A percentile compares a stretch with the other conserved stretches of the same genome.
Evolutionary conservation across 2,329 filamentous ascomycete species (phyloP).

Genomic region (Ampelomyces quisqualis): DNA sequence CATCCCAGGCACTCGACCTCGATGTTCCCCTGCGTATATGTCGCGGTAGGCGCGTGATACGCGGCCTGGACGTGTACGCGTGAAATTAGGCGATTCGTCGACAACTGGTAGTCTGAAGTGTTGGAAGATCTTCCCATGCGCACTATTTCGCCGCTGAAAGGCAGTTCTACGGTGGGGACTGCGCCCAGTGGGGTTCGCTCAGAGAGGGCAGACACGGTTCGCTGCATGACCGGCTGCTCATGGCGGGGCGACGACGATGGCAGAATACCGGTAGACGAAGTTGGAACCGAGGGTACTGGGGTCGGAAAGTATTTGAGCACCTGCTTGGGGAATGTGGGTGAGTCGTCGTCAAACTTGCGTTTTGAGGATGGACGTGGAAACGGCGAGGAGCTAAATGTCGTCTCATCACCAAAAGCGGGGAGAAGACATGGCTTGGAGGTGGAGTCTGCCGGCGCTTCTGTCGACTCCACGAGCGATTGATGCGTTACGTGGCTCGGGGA

Average conservation of each 20-base stretch:
- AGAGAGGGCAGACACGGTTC: slow-evolving; percentile 61
- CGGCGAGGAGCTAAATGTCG: slow-evolving; percentile 76
- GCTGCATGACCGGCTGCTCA: slow-evolving; percentile 55
- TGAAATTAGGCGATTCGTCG: slow-evolving; percentile 87
- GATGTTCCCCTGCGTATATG: slow-evolving; percentile 72
- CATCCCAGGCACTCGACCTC: slow-evolving; percentile 91
- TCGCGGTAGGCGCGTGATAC: slow-evolving; percentile 69
- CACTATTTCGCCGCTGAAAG: slow-evolving; percentile 75
- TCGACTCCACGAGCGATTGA: slow-evolving; percentile 32
- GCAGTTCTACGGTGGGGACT: slow-evolving; percentile 79
- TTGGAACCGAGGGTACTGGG: slow-evolving; percentile 66
- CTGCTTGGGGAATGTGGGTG: slow-evolving; percentile 49
- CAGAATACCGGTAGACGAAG: slow-evolving; percentile 87
- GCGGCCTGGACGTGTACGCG: slow-evolving; percentile 88
- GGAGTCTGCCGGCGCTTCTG: slow-evolving; percentile 34
- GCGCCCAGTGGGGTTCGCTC: slow-evolving; percentile 82
- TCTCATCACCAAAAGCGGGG: slow-evolving; percentile 63
- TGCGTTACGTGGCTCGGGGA: slow-evolving; percentile 28
- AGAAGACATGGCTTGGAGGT: slow-evolving; percentile 68
- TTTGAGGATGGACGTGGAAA: slow-evolving; percentile 68
- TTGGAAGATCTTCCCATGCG: slow-evolving; percentile 92
- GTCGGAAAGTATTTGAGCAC: slow-evolving; percentile 78
- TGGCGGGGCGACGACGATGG: slow-evolving; percentile 70
- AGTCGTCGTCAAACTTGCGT: slow-evolving; percentile 60
- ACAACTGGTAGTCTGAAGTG: slow-evolving; percentile 93